Percentiles rank a stretch among this genome's conserved stretches.
Evolutionary conservation across 441 rosid genomes (phyloP).

Genomic region (Pelargonium myrrhifolium): DNA sequence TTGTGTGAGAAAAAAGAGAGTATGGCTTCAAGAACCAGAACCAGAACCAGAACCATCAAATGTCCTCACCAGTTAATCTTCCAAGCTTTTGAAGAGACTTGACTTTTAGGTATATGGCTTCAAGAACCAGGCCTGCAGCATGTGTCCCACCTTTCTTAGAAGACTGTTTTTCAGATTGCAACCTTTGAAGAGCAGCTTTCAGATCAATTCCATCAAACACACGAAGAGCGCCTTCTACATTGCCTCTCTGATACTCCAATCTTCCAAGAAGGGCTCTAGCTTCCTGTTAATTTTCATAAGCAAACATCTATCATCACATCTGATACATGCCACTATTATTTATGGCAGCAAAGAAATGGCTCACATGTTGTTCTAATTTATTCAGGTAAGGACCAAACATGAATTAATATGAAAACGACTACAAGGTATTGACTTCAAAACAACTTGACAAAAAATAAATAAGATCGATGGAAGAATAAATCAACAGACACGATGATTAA

Average conservation of each 20-base stretch:
- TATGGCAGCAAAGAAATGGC: neutral
- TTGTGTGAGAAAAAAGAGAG: no score
- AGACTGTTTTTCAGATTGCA: conserved; percentile 46
- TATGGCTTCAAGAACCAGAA: no score
- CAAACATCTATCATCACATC: neutral
- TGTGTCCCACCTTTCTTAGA: conserved; percentile 51
- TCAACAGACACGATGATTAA: neutral
- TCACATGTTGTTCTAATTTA: neutral
- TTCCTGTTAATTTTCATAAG: conserved; percentile 41
- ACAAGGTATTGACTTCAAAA: neutral
- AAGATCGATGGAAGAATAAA: neutral
- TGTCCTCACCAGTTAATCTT: conserved; percentile 50
- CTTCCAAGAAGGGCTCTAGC: conserved; percentile 95
- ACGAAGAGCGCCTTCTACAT: conserved; percentile 83
- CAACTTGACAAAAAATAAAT: neutral
- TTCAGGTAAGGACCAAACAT: neutral
- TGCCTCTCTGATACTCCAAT: conserved; percentile 89
- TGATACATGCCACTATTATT: neutral
- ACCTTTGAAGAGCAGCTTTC: conserved; percentile 64
- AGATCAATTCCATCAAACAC: conserved; percentile 92
- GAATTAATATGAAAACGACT: neutral
- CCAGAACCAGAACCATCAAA: neutral
- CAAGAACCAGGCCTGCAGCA: conserved; percentile 76
- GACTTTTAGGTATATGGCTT: conserved; percentile 79
- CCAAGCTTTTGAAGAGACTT: conserved; percentile 90